Base-by-base conservation (phyloP, 768 basidiomycete genomes). In the Collybia nuda region DNA sequence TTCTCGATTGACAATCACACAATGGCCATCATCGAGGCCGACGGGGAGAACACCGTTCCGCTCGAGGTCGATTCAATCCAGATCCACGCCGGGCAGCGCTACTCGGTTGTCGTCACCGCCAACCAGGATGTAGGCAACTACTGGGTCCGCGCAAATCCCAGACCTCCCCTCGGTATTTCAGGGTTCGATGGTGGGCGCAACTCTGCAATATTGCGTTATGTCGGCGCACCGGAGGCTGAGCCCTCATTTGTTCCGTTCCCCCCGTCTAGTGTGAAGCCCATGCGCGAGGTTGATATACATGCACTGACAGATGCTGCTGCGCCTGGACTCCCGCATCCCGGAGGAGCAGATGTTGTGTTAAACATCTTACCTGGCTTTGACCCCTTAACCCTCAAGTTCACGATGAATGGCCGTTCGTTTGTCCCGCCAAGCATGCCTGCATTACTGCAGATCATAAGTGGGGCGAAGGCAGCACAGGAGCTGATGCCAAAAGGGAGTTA, bases 131-230 rank as follows among this genome's bases (percentile, higher is more conserved):
- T 75, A 17, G 68, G 62, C 12, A 85, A 80, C 55, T 85, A 84
- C 60, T 85, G 74, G 73, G 63, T 75, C 42, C 70, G 72, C 39
- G 62, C 72, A 19, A 52, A 65, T 45, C 63, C 64, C 47, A 57
- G 59, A 50, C 53, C 51, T 17, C 52, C 55, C 14, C 18, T 40
- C n/a, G n/a, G 46, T 8, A 38, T 22, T 26, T 15, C 48, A 8
- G 67, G 56, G 12, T 74, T 74, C 48, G 56, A 47, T 0, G 63
- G 62, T 18, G 72, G 71, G 7, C 63, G 74, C 48, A 80, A 77
- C 58, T 68, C 68, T 46, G 81, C 79, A 2, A 79, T 83, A 46
- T 58, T 83, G 19, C 73, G 77, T 41, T 83, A 83, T 50, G 57
- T 23, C 0, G 76, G 74, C 11, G 81, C 81, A 9, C 56, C 66